phyloP scores from a whole-genome alignment of 1,284 basidiomycete genomes.

The Dichomitus squalens region DNA sequence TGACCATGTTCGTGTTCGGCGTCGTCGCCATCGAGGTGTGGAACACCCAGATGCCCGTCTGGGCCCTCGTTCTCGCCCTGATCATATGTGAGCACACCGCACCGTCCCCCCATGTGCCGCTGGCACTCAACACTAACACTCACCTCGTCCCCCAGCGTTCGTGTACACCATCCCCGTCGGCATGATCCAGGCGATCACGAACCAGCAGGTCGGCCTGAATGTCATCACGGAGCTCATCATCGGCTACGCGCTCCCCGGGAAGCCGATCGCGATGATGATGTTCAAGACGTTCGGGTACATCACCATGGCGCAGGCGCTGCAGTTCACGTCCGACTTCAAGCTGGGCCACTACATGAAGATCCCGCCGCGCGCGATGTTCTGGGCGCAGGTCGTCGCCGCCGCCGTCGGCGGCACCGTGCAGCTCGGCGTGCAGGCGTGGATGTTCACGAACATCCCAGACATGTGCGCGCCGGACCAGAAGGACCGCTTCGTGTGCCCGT shows the following conservation, averaged over 20 bases:
- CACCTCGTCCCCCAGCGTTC: slow-evolving; percentile 22
- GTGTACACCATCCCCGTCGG: slow-evolving; percentile 54
- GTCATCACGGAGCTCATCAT: slow-evolving; percentile 53
- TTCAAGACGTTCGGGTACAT: slow-evolving; percentile 59
- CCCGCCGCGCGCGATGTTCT: slow-evolving; percentile 59
- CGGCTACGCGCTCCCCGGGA: slow-evolving; percentile 51
- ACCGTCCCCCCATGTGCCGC: not conserved
- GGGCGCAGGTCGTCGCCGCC: slow-evolving; percentile 60
- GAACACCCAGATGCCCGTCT: slow-evolving; percentile 69
- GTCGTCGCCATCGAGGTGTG: slow-evolving; percentile 73
- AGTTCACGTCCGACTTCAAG: slow-evolving; percentile 71
- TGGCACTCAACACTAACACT: too few relatives aligned
- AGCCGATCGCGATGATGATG: slow-evolving; percentile 53
- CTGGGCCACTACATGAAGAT: slow-evolving; percentile 79
- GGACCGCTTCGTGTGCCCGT: slow-evolving; percentile 55
- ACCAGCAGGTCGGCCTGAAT: slow-evolving; percentile 52
- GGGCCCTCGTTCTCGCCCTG: slow-evolving; percentile 52
- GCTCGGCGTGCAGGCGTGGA: slow-evolving; percentile 69
- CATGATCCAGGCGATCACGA: slow-evolving; percentile 58
- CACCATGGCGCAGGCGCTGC: slow-evolving; percentile 41
- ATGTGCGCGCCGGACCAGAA: slow-evolving; percentile 50
- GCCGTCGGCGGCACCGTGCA: slow-evolving; percentile 66
- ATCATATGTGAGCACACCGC: slow-evolving; percentile 31
- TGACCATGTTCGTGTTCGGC: slow-evolving; percentile 57
- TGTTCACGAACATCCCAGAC: slow-evolving; percentile 59